A percentile compares a stretch with the other conserved stretches of the same genome.
Conservation (phyloP, 441 rosid species). For the Heliophila coronopifolia region DNA sequence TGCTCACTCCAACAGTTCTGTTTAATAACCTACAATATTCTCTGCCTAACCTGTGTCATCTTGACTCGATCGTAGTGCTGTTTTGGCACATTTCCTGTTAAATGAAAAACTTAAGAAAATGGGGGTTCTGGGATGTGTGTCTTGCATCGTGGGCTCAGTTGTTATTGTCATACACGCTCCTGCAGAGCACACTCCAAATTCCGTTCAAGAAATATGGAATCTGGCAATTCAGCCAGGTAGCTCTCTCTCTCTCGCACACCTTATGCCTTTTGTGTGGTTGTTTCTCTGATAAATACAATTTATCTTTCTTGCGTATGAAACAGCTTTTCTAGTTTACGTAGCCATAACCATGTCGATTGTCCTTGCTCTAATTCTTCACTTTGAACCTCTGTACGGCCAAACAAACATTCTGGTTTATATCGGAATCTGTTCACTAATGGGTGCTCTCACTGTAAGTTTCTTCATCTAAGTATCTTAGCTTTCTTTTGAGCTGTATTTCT, state of each 20-base stretch:
- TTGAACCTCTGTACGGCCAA: slow-evolving; percentile 57
- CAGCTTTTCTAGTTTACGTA: slow-evolving; percentile 59
- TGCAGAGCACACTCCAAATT: slow-evolving; percentile 46
- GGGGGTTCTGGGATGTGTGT: slow-evolving; percentile 58
- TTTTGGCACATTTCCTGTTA: slow-evolving; percentile 59
- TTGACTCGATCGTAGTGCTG: slow-evolving; percentile 33
- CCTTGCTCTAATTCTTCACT: slow-evolving; percentile 48
- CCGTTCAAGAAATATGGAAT: slow-evolving; percentile 53
- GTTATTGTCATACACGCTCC: slow-evolving; percentile 63
- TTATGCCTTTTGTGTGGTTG: background rate
- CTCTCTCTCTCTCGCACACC: background rate
- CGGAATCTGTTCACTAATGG: slow-evolving; percentile 57
- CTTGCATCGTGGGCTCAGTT: slow-evolving; percentile 59
- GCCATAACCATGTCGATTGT: slow-evolving; percentile 44
- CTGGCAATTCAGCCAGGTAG: slow-evolving; percentile 60
- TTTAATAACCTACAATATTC: background rate
- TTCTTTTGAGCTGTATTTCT: no score
- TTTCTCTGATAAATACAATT: no score
- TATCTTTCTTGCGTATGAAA: background rate
- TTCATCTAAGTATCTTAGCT: background rate
- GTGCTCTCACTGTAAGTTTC: slow-evolving; percentile 7
- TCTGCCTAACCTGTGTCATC: background rate
- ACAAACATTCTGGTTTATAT: slow-evolving; percentile 58
- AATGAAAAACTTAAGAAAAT: slow-evolving; percentile 48
- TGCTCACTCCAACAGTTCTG: no score